A percentile compares a stretch with the other conserved stretches of the same genome.
Conservation (phyloP, 768 basidiomycete species). For the Suillus alpinus region DNA sequence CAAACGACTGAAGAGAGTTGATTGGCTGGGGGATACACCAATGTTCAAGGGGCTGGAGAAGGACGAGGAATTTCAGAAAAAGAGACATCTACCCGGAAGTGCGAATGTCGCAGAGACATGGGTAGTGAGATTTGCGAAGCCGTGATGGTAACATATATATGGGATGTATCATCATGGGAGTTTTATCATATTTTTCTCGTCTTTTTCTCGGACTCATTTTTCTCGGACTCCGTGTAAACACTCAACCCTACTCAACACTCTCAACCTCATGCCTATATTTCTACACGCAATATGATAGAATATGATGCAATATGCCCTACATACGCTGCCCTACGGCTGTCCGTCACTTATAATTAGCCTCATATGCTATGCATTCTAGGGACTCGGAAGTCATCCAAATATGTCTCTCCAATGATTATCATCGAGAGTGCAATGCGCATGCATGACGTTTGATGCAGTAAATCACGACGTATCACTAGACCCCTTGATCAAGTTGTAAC, state of each 20-base stretch:
- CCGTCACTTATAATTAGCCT: not conserved
- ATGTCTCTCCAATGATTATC: not conserved
- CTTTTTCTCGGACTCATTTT: not conserved
- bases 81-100: conserved; percentile 46
- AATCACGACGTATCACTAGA: not conserved
- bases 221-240: not conserved
- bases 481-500: not conserved
- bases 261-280: not conserved
- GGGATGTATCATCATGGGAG: not conserved
- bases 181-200: not conserved
- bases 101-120: conserved; percentile 51
- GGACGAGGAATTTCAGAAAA: conserved; percentile 54
- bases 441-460: not conserved
- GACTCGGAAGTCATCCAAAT: not conserved
- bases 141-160: conserved; percentile 10
- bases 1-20: conserved; percentile 50
- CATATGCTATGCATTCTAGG: not conserved
- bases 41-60: conserved; percentile 62
- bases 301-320: too few relatives aligned
- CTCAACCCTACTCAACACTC: too few relatives aligned
- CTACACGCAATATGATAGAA: not conserved
- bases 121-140: conserved; percentile 48
- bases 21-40: conserved; percentile 58
- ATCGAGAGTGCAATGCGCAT: not conserved
- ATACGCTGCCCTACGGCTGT: not conserved